Percentiles rank a stretch among this genome's conserved stretches.
phyloP scores from a whole-genome alignment of 805 yeast genomes.

The Cyberlindnera samutprakarnensis region DNA sequence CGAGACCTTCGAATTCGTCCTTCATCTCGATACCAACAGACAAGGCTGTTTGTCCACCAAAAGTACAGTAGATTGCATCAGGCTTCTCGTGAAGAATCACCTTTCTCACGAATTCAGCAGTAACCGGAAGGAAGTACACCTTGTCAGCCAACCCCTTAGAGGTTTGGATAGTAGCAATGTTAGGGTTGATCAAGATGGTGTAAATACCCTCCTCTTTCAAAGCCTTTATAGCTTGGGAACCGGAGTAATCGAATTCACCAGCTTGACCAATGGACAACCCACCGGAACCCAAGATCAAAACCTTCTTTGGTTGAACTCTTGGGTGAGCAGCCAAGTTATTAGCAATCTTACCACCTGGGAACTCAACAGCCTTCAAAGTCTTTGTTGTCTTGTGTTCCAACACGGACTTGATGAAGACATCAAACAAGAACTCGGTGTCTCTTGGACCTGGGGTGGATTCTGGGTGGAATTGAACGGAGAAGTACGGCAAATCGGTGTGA shows the following conservation, averaged over 20 bases:
- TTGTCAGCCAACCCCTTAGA: conserved; percentile 97
- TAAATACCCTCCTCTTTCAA: conserved; percentile 96
- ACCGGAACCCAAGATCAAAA: conserved; percentile 93
- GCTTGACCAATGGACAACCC: conserved; percentile 99
- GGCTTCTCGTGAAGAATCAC: conserved; percentile 94
- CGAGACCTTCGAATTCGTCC: conserved; percentile 88
- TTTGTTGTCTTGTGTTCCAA: conserved; percentile 48
- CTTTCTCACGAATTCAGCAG: conserved; percentile 91
- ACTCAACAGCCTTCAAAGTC: conserved; percentile 60
- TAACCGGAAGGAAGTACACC: conserved; percentile 97
- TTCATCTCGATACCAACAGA: conserved; percentile 92
- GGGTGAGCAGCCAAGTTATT: conserved; percentile 76
- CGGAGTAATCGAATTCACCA: conserved; percentile 98
- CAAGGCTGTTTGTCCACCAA: conserved; percentile 98
- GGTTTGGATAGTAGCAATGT: conserved; percentile 97
- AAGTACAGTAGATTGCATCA: conserved; percentile 93
- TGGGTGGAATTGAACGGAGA: conserved; percentile 99
- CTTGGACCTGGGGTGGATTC: conserved; percentile 99
- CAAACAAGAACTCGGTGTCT: conserved; percentile 96
- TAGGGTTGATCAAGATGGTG: conserved; percentile 93
- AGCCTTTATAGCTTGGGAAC: conserved; percentile 98
- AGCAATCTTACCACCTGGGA: conserved; percentile 82
- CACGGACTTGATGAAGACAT: conserved; percentile 82
- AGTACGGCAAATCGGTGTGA: conserved; percentile 78
- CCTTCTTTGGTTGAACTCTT: conserved; percentile 79